Conservation (phyloP, 768 basidiomycete species). For the Rhodotorula diobovata region DNA sequence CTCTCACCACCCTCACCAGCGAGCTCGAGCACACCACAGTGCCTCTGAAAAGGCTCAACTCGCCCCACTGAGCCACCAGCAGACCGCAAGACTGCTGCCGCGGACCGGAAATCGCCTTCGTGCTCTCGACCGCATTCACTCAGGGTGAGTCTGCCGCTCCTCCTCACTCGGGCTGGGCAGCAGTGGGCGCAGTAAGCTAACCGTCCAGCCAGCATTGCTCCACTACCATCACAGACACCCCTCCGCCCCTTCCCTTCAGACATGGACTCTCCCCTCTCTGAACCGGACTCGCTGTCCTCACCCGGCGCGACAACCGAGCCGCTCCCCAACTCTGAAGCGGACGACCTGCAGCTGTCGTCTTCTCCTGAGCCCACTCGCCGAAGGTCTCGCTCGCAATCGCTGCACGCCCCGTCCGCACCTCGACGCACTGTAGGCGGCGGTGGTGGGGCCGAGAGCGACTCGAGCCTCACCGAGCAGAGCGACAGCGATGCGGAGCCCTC, state of each 20-base stretch:
- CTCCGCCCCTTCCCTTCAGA: neutral
- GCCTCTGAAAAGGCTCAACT: neutral
- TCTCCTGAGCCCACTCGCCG: neutral
- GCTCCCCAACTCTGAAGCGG: constrained; percentile 20
- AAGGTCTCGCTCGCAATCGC: neutral
- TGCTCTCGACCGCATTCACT: too few relatives aligned
- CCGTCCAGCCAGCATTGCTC: neutral
- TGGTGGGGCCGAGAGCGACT: constrained; percentile 29
- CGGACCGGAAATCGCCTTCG: too few relatives aligned
- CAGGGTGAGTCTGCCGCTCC: too few relatives aligned
- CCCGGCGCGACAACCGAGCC: constrained; percentile 37
- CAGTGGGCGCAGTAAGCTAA: neutral
- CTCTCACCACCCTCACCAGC: neutral
- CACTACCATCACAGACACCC: too few relatives aligned
- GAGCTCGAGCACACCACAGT: too few relatives aligned
- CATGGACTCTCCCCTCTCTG: constrained; percentile 33
- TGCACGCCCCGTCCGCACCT: neutral
- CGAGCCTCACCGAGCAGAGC: constrained; percentile 34
- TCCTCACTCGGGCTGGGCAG: too few relatives aligned
- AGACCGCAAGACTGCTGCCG: neutral
- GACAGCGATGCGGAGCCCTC: constrained; percentile 4
- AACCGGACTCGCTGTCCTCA: constrained; percentile 37
- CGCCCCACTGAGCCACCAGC: neutral
- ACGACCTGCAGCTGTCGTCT: neutral
- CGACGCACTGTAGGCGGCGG: neutral